A percentile compares a stretch with the other conserved stretches of the same genome.
Conservation (phyloP, 2,329 filamentous ascomycete genomes). For the Phaeosphaeriaceae sp. region DNA sequence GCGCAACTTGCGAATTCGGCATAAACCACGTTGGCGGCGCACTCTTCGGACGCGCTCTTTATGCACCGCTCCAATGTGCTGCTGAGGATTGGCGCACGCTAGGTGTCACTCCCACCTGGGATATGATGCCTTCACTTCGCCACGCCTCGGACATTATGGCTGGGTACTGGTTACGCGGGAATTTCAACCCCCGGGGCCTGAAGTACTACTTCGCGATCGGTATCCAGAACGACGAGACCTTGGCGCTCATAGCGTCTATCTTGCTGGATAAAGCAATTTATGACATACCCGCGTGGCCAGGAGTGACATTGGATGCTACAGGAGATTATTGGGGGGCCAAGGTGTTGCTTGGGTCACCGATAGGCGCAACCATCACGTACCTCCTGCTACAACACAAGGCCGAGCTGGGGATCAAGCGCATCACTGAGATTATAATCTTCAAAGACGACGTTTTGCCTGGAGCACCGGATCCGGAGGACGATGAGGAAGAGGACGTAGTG, state of each 20-base stretch:
- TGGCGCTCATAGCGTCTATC: conserved; percentile 4
- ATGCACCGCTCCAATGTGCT: neutral
- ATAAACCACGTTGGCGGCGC: conserved; percentile 3
- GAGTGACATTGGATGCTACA: no score
- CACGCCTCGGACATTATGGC: conserved; percentile 17
- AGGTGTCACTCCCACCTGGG: neutral
- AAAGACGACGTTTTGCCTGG: no score
- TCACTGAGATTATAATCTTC: no score
- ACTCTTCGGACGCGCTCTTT: neutral
- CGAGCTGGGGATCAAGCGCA: no score
- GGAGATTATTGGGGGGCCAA: neutral
- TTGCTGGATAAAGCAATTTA: neutral
- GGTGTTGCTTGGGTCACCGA: neutral
- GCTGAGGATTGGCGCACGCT: no score
- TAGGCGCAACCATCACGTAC: neutral
- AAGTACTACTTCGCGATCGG: conserved; percentile 11
- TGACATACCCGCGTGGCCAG: no score
- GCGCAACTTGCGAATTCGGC: conserved; percentile 3
- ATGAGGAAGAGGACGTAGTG: no score
- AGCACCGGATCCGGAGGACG: no score
- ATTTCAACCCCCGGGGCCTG: conserved; percentile 9
- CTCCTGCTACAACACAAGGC: no score
- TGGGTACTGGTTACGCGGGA: conserved; percentile 15
- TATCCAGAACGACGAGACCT: conserved; percentile 7
- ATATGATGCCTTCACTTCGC: conserved; percentile 10